Base-by-base conservation (phyloP, 2,329 filamentous ascomycete species). In the Cylindrodendrum hubeiense region DNA sequence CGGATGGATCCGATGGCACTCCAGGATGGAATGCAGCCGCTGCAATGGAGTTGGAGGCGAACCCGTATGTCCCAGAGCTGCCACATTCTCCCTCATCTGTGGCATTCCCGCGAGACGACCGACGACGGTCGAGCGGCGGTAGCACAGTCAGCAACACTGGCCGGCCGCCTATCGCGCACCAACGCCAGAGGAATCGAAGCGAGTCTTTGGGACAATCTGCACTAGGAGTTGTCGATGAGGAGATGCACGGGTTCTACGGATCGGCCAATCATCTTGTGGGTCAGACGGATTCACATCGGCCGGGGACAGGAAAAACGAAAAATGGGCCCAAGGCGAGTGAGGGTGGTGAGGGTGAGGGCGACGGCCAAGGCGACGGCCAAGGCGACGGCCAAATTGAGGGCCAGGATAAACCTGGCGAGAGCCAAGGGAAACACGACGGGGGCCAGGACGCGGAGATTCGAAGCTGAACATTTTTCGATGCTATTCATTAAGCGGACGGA, bases 221-320 rank as follows among this genome's bases (percentile, higher is more conserved):
- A 37, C 63, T 78, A 33, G 71, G 68, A 19, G 69, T 73, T 3
- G 81, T 86, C 33, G 78, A 74, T 47, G 85, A 87, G 69, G 83
- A 84, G 61, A 77, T 84, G 54, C 84, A 86, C 56, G 85, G 85
- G 3, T 81, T 84, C 39, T 83, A 86, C 60, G 84, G 84, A 1
- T 79, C 83, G 2, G 60, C 71, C 3, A 73, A 82, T 52, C 73
- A 76, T 1, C 78, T 78, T 9, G 79, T 76, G 5, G 84, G 84
- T 0, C 80, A 86, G 71, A 86, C 78, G 1, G 78, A 66, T n/a
- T 66, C 63, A 2, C 69, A 71, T 30, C 65, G 66, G 5, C 69
- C 66, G 1, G 74, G 68, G 26, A 72, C 70, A 24, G 60, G 37
- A 33, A 50, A 15, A n/a, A 12, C 26, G 3, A 50, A 22, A n/a